Evolutionary conservation across 371 early-diverging fungal genomes (phyloP), one percentile per base, ranked within the genome.

Genomic region (Lichtheimia ornata): DNA sequence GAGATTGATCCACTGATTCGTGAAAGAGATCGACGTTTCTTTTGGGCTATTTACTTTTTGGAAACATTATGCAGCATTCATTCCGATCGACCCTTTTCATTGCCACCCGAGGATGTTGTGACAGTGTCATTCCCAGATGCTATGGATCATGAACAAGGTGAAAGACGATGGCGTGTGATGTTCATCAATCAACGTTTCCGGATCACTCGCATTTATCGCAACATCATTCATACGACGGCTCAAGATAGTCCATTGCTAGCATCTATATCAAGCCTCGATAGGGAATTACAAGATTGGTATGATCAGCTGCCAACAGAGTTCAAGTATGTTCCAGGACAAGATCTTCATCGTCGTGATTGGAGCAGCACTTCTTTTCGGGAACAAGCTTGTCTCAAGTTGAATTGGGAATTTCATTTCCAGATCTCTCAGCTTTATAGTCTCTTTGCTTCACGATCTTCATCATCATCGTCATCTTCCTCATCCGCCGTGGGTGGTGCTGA

Each of bases 1-100:
- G 44, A 27, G n/a, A 18, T 53, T 42, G 55, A 61, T 59, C 55
- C 62, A 20, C 30, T 47, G 13, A 53, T 56, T 27, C 56, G 63
- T 22, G 78, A 81, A 25, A 65, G 58, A 28, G 49, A 67, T 30
- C 61, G 76, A 15, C 63, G 82, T 5, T 61, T 73, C 28, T 81
- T 78, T 59, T 68, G 71, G 62, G 73, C 67, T 3, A 53, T 68
- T 5, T 68, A 76, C 40, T 81, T 81, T 50, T 51, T 81, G 5
- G 82, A 81, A 47, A 67, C 67, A 5, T 43, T 71, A 9, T 66
- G 71, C 28, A 59, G 64, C 0, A 58, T 64, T 5, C 71, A 71
- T 45, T 67, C 67, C 14, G 71, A 71, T 20, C 61, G 62, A 18
- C 64, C 66, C 7, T 64, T 71, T 41, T 58, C 64, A 20, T 59